A percentile compares a stretch with the other conserved stretches of the same genome.
Evolutionary conservation across 2,329 filamentous ascomycete species (phyloP).

Genomic region (Tolypocladium tropicale): DNA sequence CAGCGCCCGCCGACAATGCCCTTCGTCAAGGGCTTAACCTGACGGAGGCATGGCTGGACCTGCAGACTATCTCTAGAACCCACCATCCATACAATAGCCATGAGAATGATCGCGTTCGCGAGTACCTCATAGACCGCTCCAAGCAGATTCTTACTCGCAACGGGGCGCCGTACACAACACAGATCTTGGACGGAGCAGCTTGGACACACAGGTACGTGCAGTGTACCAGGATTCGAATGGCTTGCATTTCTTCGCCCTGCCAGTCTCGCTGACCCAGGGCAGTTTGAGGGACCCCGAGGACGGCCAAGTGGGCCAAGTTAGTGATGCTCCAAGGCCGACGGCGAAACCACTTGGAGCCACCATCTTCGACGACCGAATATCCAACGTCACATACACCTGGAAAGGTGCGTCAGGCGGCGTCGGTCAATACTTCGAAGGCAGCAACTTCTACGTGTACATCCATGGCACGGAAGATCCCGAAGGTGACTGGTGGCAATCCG

Average conservation of each 20-base stretch:
- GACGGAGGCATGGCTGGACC: conserved; percentile 76
- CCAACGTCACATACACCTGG: conserved; percentile 60
- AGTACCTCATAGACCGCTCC: conserved; percentile 65
- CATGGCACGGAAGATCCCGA: conserved; percentile 66
- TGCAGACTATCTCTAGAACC: conserved; percentile 60
- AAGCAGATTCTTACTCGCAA: conserved; percentile 58
- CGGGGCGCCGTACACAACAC: conserved; percentile 34
- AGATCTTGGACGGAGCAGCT: conserved; percentile 22
- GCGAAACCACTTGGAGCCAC: conserved; percentile 32
- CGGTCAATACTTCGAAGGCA: conserved; percentile 80
- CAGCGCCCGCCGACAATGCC: conserved; percentile 42
- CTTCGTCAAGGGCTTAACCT: conserved; percentile 59
- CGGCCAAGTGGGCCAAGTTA: neutral
- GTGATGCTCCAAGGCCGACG: neutral
- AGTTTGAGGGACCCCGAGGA: neutral
- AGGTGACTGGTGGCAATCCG: conserved; percentile 61
- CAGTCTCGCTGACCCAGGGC: neutral
- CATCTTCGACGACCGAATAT: conserved; percentile 67
- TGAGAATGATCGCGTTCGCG: conserved; percentile 69
- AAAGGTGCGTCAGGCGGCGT: conserved; percentile 15
- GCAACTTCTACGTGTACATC: conserved; percentile 86
- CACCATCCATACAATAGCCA: conserved; percentile 88
- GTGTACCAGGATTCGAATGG: neutral
- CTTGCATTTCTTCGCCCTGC: neutral
- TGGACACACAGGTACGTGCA: conserved; percentile 15